These are phyloP conservation scores for Rhododendron ovatum DNA, from an alignment of 148 eudicot genomes.

Conservation along the genomic window DNA sequence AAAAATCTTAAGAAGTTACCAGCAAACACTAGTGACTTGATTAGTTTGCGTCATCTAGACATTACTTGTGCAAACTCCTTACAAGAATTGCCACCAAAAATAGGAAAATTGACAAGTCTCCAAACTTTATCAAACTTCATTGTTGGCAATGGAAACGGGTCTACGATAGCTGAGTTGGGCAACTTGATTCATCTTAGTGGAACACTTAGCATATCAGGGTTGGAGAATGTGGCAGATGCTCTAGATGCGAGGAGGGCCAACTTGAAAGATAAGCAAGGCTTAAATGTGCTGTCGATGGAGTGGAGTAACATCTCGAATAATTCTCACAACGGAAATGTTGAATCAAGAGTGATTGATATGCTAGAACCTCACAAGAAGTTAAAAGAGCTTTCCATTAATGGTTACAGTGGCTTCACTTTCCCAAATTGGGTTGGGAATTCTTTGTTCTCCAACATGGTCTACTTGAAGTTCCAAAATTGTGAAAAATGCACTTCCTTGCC, in stretches of 20 bases:
- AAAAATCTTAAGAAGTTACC: neutral
- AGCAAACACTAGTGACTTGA: neutral
- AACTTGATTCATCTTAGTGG: constrained; percentile 12
- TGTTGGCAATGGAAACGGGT: neutral
- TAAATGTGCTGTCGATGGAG: neutral
- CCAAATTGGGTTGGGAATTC: constrained; percentile 12
- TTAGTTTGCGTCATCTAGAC: constrained; percentile 12
- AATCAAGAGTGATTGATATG: constrained; percentile 7
- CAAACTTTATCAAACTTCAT: constrained; percentile 16
- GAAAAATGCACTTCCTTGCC: constrained; percentile 14
- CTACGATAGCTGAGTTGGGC: constrained; percentile 7
- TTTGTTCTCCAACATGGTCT: neutral
- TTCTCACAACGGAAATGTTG: neutral
- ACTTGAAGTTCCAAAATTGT: constrained; percentile 1
- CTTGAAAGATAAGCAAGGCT: neutral
- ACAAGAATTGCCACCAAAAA: constrained; percentile 12
- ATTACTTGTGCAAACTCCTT: neutral
- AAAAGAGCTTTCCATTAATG: neutral
- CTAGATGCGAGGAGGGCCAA: neutral
- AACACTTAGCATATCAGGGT: neutral
- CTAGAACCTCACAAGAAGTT: constrained; percentile 6
- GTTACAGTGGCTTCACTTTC: neutral
- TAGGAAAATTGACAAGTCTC: constrained; percentile 7
- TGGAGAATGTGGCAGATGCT: constrained; percentile 9
- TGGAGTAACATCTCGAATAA: neutral